Evolutionary conservation across 148 eudicot species (phyloP).

Genomic region (Camellia japonica): DNA sequence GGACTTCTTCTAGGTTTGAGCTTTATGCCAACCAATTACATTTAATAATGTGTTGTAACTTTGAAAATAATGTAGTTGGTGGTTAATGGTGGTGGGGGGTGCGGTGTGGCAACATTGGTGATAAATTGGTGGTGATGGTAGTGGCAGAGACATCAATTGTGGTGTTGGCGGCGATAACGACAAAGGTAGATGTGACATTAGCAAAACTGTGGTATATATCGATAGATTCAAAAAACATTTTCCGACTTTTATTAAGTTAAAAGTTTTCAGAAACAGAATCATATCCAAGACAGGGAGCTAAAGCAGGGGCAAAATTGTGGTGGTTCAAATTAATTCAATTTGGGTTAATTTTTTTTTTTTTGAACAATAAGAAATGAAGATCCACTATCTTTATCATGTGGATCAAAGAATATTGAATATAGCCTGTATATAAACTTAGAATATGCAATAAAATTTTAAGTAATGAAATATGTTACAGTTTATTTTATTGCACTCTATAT

Average conservation of each 20-base stretch:
- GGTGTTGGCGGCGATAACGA: no score
- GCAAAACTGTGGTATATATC: no score
- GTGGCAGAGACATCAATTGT: no score
- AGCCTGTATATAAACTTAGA: constrained; percentile 17
- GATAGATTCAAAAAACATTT: no score
- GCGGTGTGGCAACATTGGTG: no score
- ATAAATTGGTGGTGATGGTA: no score
- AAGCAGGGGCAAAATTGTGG: not conserved
- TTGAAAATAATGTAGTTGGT: no score
- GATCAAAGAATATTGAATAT: constrained; percentile 40
- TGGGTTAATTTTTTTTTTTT: not conserved
- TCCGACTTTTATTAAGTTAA: no score
- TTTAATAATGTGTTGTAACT: not conserved
- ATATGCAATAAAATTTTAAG: not conserved
- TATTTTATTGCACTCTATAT: constrained; percentile 39
- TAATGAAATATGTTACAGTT: constrained; percentile 4
- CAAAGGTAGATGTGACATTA: no score
- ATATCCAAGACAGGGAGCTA: not conserved
- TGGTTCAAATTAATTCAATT: not conserved
- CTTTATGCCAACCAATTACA: not conserved
- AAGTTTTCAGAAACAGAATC: no score
- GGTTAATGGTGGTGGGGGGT: no score
- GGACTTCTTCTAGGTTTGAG: not conserved
- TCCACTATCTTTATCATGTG: constrained; percentile 22
- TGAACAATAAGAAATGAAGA: constrained; percentile 8